Evolutionary conservation across 371 early-diverging fungal species (phyloP).

Genomic region (Apophysomyces ossiformis): DNA sequence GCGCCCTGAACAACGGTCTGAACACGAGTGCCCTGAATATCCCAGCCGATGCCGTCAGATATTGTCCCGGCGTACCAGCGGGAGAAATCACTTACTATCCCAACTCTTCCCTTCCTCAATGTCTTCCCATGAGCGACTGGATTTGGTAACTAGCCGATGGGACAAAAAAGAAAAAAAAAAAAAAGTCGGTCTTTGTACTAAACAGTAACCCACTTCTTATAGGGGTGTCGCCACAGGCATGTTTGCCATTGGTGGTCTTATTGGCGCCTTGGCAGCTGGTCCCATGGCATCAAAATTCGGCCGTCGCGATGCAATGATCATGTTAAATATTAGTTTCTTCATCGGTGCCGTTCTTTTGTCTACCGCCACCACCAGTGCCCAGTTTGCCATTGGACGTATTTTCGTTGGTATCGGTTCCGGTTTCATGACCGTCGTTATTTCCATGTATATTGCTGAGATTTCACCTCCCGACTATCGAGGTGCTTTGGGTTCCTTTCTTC

Average conservation of each 20-base stretch:
- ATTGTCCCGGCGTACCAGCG: slow-evolving; percentile 21
- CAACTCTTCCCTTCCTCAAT: slow-evolving; percentile 22
- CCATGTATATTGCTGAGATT: slow-evolving; percentile 79
- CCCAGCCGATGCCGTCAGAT: slow-evolving; percentile 20
- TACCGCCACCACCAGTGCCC: slow-evolving; percentile 47
- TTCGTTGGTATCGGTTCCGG: slow-evolving; percentile 81
- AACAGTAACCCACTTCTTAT: background rate
- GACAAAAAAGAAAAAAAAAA: background rate
- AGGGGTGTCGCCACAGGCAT: slow-evolving; percentile 57
- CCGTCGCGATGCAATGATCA: slow-evolving; percentile 58
- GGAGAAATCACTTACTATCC: slow-evolving; percentile 17
- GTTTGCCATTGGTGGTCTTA: slow-evolving; percentile 66
- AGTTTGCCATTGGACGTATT: slow-evolving; percentile 73
- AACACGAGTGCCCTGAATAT: slow-evolving; percentile 28
- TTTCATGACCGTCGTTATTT: slow-evolving; percentile 67
- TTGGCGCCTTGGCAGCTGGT: slow-evolving; percentile 66
- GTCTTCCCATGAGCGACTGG: slow-evolving; percentile 26
- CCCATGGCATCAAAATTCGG: slow-evolving; percentile 55
- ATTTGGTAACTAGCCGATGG: slow-evolving; percentile 28
- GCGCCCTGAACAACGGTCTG: slow-evolving; percentile 30
- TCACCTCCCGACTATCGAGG: slow-evolving; percentile 67
- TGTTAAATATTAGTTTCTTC: slow-evolving; percentile 59
- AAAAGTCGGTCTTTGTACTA: background rate
- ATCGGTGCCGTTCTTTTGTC: slow-evolving; percentile 60
- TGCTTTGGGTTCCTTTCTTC: slow-evolving; percentile 62